phyloP scores from a whole-genome alignment of 805 yeast genomes.

The Tetrapisispora phaffii region DNA sequence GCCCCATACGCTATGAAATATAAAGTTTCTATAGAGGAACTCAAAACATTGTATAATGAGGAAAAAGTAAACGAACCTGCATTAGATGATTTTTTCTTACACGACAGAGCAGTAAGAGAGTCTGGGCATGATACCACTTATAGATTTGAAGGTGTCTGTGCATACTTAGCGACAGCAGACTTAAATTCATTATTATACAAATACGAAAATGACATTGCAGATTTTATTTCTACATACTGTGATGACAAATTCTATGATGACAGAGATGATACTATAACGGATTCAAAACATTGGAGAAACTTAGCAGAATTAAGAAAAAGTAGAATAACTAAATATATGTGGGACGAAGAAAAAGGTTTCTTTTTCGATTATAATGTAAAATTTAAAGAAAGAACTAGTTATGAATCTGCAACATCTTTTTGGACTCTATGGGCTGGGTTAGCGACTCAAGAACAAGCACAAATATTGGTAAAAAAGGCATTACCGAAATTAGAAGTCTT shows the following conservation, averaged over 20 bases:
- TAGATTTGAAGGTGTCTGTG: conserved; percentile 83
- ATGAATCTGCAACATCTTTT: conserved; percentile 81
- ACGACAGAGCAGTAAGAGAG: conserved; percentile 92
- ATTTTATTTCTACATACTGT: conserved; percentile 48
- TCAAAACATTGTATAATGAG: conserved; percentile 58
- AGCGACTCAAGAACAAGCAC: conserved; percentile 63
- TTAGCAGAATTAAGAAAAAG: conserved; percentile 46
- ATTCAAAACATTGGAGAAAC: conserved; percentile 48
- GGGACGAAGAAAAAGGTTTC: conserved; percentile 74
- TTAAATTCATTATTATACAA: conserved; percentile 77
- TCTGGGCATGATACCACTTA: conserved; percentile 94
- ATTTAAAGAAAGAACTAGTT: conserved; percentile 43
- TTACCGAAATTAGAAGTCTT: conserved; percentile 65
- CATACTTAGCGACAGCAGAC: conserved; percentile 82
- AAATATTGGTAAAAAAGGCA: conserved; percentile 43
- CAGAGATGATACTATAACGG: conserved; percentile 33
- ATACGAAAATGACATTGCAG: conserved; percentile 79
- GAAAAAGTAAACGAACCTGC: conserved; percentile 62
- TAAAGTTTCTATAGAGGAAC: conserved; percentile 46
- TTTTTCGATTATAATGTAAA: conserved; percentile 78
- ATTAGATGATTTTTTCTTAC: conserved; percentile 77
- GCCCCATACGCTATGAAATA: conserved; percentile 60
- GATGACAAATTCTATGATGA: conserved; percentile 35
- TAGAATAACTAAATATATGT: conserved; percentile 56
- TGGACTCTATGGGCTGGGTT: conserved; percentile 87